A percentile compares a stretch with the other conserved stretches of the same genome.
Conservation (phyloP, 345 rosid species). For the Populus simonii region DNA sequence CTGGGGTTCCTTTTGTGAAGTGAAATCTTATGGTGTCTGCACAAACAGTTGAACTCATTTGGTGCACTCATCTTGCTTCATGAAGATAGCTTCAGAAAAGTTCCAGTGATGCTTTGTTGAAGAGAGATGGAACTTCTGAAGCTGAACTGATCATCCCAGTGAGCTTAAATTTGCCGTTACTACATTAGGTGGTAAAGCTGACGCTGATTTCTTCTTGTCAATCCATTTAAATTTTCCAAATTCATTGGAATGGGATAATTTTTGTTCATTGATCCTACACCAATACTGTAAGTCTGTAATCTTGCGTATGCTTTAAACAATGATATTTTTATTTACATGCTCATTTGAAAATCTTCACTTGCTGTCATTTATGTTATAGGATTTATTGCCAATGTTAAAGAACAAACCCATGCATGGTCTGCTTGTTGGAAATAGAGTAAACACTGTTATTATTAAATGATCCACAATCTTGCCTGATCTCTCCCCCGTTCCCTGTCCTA, state of each 20-base stretch:
- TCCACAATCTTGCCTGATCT: background rate
- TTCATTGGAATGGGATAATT: background rate
- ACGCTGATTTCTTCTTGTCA: background rate
- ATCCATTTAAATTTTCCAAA: background rate
- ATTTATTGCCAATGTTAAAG: background rate
- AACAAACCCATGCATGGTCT: background rate
- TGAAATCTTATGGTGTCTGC: conserved; percentile 15
- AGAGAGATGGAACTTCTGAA: background rate
- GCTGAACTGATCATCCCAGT: background rate
- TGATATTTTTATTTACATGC: background rate
- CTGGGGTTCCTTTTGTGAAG: conserved; percentile 68
- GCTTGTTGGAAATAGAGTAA: background rate
- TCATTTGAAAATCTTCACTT: background rate
- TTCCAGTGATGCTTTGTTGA: background rate
- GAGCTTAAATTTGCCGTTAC: background rate
- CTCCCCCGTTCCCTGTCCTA: background rate
- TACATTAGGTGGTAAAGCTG: background rate
- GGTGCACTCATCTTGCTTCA: background rate
- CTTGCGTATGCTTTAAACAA: background rate
- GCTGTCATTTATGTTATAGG: background rate
- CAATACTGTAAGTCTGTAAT: background rate
- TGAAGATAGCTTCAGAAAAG: background rate
- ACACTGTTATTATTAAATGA: background rate
- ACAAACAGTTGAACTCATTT: background rate
- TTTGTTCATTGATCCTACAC: background rate